Conservation (phyloP, 805 yeast genomes). For the Middelhovenomyces tepae region DNA sequence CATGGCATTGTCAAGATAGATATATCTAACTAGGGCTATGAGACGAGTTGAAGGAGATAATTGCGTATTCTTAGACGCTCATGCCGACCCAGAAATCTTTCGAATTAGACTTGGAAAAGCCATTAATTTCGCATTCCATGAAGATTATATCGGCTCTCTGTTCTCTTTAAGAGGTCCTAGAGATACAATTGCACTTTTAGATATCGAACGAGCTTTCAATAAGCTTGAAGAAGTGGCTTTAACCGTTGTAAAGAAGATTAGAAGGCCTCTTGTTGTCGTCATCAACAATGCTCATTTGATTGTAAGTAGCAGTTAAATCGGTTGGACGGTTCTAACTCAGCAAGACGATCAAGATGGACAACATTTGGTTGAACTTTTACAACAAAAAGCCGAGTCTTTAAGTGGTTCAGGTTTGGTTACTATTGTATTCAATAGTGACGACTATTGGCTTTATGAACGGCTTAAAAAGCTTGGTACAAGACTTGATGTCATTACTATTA, state of each 20-base stretch:
- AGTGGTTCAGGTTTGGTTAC: conserved; percentile 67
- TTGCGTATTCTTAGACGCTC: conserved; percentile 71
- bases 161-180: conserved; percentile 78
- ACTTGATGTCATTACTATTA: conserved; percentile 60
- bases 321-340: no score
- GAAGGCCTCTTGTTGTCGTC: conserved; percentile 55
- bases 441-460: conserved; percentile 80
- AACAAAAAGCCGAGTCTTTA: conserved; percentile 73
- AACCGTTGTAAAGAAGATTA: conserved; percentile 26
- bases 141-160: conserved; percentile 74
- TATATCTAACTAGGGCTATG: no score
- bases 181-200: conserved; percentile 72
- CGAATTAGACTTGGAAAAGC: conserved; percentile 71
- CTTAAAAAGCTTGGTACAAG: conserved; percentile 64
- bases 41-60: conserved; percentile 51
- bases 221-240: conserved; percentile 68
- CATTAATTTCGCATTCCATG: conserved; percentile 60
- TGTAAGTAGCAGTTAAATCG: no score
- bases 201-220: conserved; percentile 73
- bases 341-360: conserved; percentile 67
- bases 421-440: conserved; percentile 70
- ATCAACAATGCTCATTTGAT: conserved; percentile 71
- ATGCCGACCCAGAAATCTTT: conserved; percentile 77
- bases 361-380: conserved; percentile 62
- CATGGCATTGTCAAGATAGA: no score